Base-by-base conservation (phyloP, 768 basidiomycete genomes). In the Imleria badia region DNA sequence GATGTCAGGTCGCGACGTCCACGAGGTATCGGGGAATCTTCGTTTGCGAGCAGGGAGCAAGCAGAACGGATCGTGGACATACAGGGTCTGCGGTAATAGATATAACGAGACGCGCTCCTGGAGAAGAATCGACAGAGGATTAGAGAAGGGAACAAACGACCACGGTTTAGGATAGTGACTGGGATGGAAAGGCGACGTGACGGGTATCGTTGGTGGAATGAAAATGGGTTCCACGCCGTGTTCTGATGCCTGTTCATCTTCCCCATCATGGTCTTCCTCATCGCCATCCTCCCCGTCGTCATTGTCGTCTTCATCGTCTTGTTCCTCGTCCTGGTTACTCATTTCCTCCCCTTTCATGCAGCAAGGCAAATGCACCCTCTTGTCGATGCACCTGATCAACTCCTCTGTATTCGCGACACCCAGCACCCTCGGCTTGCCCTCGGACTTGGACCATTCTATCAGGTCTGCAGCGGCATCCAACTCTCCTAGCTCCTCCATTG, bases 31-130 rank as follows among this genome's bases (percentile, higher is more conserved):
- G 2, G 11, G 49, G 5, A 47, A 35, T 1, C 29, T 5, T 35
- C 8, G 44, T 5, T 44, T 0, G 23, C 15, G 7, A 17, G 68
- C 68, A 29, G 52, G 17, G 31, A 78, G 70, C 10, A 74, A 39
- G 48, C 63, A 60, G 58, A 68, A 77, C 0, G 78, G 78, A 51
- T 79, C 78, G 51, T 80, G 78, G 1, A 80, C 75, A 22, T 74
- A 56, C 11, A 80, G 66, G 19, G 60, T 76, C 59, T 73, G 54
- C 0, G 79, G 79, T 19, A 77, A 68, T 5, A 75, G 61, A 35
- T 72, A 52, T 6, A 67, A 51, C 0, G 75, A 70, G 31, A 78
- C 60, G 5, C 66, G 66, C 5, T 73, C 64, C 53, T 75, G 70
- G 23, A 78, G 71, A 13, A 48, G 39, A 17, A 60, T 5, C 35